Conservation (phyloP, 2,329 filamentous ascomycete species). For the Laburnicola sp. region DNA sequence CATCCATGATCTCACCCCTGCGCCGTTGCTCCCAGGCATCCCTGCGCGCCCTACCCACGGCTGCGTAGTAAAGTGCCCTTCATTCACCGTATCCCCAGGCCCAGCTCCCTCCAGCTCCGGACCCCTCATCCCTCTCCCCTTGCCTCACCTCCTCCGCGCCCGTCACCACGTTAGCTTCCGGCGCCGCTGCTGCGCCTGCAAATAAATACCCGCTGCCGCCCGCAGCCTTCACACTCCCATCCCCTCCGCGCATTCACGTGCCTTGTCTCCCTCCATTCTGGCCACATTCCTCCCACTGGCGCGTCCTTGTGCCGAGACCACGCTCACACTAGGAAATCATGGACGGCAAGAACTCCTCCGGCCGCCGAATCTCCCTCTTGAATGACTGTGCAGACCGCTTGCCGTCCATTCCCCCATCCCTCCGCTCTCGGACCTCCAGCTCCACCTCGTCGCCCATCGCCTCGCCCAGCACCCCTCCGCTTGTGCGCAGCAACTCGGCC, state of each 20-base stretch:
- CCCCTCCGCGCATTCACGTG: slow-evolving; percentile 25
- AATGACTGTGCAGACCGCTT: slow-evolving; percentile 51
- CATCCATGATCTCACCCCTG: slow-evolving; percentile 2
- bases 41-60: slow-evolving; percentile 4
- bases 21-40: slow-evolving; percentile 4
- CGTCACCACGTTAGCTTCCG: too few species aligned
- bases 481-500: slow-evolving; percentile 52
- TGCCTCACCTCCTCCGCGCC: neutral
- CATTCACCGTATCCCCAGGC: too few species aligned
- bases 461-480: slow-evolving; percentile 52
- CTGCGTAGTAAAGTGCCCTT: slow-evolving; percentile 6
- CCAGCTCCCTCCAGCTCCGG: too few species aligned
- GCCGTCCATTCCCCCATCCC: slow-evolving; percentile 40
- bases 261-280: slow-evolving; percentile 15
- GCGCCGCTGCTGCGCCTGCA: neutral
- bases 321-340: slow-evolving; percentile 48
- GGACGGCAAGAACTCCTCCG: slow-evolving; percentile 56
- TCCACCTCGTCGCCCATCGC: slow-evolving; percentile 52
- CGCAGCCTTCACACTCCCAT: neutral
- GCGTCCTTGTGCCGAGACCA: slow-evolving; percentile 30
- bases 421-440: slow-evolving; percentile 48
- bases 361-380: slow-evolving; percentile 55
- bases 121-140: neutral
- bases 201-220: slow-evolving; percentile 1
- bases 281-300: slow-evolving; percentile 35